phyloP scores from a whole-genome alignment of 2,329 filamentous ascomycete genomes.

The Alternaria sp. region DNA sequence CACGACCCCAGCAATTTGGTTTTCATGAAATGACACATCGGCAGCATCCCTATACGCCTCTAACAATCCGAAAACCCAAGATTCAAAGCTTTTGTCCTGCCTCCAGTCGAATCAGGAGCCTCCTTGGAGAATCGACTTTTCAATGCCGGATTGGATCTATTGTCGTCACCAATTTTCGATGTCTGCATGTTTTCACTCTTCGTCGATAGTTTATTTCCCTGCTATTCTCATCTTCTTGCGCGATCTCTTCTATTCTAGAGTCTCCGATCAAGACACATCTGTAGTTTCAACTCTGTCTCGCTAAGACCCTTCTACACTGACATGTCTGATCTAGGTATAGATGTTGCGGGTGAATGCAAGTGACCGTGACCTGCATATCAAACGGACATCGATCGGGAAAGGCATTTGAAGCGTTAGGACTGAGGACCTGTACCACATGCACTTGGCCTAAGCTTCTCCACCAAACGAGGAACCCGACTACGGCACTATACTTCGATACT shows the following conservation, averaged over 20 bases:
- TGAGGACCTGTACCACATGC: constrained; percentile 3
- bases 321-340: not conserved
- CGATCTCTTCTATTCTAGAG: not conserved
- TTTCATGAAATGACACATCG: constrained; percentile 10
- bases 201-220: not conserved
- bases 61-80: not conserved
- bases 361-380: constrained; percentile 4
- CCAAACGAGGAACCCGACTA: not conserved
- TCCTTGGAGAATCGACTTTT: not conserved
- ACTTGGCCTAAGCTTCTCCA: not conserved
- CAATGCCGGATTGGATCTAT: not conserved
- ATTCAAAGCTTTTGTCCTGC: not conserved
- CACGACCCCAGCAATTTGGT: constrained; percentile 7
- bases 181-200: not conserved
- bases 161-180: not conserved
- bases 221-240: not conserved
- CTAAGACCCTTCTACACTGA: not conserved
- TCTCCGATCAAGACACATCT: not conserved
- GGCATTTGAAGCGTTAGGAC: not conserved
- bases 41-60: constrained; percentile 8
- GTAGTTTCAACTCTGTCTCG: not conserved
- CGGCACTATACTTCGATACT: not conserved
- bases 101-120: not conserved
- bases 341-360: not conserved
- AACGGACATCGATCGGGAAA: constrained; percentile 6